phyloP scores from a whole-genome alignment of 768 basidiomycete genomes.

The Tulasnella sp. region DNA sequence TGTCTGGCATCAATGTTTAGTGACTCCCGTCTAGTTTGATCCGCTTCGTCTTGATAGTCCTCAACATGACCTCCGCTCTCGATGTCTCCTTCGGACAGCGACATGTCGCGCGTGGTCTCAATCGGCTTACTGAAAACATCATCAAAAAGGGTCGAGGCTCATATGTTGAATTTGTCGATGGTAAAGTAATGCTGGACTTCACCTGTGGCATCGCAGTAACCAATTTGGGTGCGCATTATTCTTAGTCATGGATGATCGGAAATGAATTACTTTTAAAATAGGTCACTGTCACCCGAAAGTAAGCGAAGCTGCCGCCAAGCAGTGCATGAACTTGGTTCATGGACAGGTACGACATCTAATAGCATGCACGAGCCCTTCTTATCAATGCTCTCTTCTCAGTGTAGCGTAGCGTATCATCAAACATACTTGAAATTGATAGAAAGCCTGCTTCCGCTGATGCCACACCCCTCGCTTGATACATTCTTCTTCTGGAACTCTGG shows the following conservation, averaged over 20 bases:
- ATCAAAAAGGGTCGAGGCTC: conserved; percentile 38
- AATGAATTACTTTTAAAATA: conserved; percentile 22
- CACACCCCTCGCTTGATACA: conserved; percentile 75
- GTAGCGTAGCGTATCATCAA: conserved; percentile 76
- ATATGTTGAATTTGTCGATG: conserved; percentile 60
- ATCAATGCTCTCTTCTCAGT: conserved; percentile 32
- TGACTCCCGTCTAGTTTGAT: too few relatives aligned
- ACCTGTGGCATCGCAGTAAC: conserved; percentile 83
- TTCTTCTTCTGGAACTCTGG: conserved; percentile 99
- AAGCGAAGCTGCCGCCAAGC: conserved; percentile 77
- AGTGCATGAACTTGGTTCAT: conserved; percentile 70
- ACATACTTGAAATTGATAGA: conserved; percentile 83
- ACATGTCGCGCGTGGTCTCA: conserved; percentile 27
- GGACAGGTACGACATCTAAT: conserved; percentile 41
- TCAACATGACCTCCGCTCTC: neutral
- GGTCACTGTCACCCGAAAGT: conserved; percentile 83
- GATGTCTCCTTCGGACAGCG: conserved; percentile 24
- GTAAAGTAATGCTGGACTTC: conserved; percentile 66
- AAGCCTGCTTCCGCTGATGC: conserved; percentile 77
- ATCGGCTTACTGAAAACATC: conserved; percentile 24
- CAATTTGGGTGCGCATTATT: conserved; percentile 43
- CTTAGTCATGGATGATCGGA: neutral
- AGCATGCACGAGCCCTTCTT: neutral
- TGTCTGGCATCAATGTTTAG: too few relatives aligned
- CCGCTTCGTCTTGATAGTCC: too few relatives aligned